phyloP scores from a whole-genome alignment of 2,329 filamentous ascomycete species.

The Colletotrichum sp. region DNA sequence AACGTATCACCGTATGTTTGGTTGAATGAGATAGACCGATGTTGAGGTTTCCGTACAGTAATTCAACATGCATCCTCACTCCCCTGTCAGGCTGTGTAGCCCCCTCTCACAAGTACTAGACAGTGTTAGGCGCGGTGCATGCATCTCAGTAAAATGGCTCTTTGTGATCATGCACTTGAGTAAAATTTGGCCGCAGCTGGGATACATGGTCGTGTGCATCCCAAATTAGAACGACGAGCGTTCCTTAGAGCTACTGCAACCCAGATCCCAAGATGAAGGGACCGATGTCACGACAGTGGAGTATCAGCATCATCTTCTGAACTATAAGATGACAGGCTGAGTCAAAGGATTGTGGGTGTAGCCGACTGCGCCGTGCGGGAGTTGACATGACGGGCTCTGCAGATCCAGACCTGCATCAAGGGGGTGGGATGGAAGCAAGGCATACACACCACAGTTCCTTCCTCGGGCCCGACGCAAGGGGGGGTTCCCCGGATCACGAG shows the following conservation, averaged over 20 bases:
- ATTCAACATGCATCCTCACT: not conserved
- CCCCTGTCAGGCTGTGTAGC: not conserved
- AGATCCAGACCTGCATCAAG: not conserved
- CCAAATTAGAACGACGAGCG: not conserved
- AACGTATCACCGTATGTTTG: not conserved
- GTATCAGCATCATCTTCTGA: not conserved
- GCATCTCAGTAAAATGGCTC: not conserved
- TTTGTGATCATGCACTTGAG: not conserved
- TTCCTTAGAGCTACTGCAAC: not conserved
- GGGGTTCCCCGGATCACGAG: not conserved
- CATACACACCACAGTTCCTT: not conserved
- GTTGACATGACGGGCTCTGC: not conserved
- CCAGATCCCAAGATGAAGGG: not conserved
- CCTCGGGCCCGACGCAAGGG: not conserved
- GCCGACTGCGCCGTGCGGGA: not conserved
- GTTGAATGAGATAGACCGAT: not conserved
- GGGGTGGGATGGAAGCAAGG: not conserved
- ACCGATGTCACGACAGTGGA: not conserved
- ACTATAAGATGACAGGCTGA: not conserved
- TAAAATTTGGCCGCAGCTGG: not conserved
- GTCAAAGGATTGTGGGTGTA: not conserved
- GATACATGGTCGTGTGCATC: not conserved
- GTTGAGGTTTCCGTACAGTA: not conserved
- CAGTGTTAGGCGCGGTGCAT: not conserved
- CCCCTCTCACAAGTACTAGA: not conserved